phyloP scores from a whole-genome alignment of 169 alveolate genomes.

The Babesia ovis region DNA sequence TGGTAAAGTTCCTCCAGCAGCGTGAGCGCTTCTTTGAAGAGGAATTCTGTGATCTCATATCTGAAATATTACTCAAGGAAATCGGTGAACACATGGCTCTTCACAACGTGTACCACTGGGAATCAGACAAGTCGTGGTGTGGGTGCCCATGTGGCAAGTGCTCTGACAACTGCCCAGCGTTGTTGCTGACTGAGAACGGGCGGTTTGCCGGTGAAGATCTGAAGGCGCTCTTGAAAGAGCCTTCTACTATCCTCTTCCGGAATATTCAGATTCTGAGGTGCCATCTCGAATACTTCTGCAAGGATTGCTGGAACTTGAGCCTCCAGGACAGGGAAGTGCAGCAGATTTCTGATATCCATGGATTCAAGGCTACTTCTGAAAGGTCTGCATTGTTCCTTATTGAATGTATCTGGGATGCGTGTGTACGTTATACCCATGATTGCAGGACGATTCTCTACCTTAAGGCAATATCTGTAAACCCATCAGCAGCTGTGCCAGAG shows the following conservation, averaged over 20 bases:
- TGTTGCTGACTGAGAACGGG: conserved; percentile 63
- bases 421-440: conserved; percentile 63
- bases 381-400: conserved; percentile 60
- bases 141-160: conserved; percentile 59
- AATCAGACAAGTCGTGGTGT: conserved; percentile 43
- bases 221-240: conserved; percentile 43
- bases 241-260: conserved; percentile 64
- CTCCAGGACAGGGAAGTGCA: conserved; percentile 44
- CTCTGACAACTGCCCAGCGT: conserved; percentile 42
- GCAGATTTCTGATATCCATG: conserved; percentile 34
- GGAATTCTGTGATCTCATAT: conserved; percentile 58
- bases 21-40: conserved; percentile 65
- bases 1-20: conserved; percentile 58
- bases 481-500: conserved; percentile 17
- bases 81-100: conserved; percentile 60
- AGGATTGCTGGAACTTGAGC: conserved; percentile 63
- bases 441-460: conserved; percentile 59
- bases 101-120: conserved; percentile 48
- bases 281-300: conserved; percentile 68
- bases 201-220: conserved; percentile 66
- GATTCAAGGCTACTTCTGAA: conserved; percentile 64
- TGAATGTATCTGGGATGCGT: conserved; percentile 70
- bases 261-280: conserved; percentile 66
- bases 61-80: conserved; percentile 61
- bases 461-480: conserved; percentile 59